These are phyloP conservation scores for Sicyos edulis DNA, from an alignment of 306 rosid genomes.

Conservation along the genomic window DNA sequence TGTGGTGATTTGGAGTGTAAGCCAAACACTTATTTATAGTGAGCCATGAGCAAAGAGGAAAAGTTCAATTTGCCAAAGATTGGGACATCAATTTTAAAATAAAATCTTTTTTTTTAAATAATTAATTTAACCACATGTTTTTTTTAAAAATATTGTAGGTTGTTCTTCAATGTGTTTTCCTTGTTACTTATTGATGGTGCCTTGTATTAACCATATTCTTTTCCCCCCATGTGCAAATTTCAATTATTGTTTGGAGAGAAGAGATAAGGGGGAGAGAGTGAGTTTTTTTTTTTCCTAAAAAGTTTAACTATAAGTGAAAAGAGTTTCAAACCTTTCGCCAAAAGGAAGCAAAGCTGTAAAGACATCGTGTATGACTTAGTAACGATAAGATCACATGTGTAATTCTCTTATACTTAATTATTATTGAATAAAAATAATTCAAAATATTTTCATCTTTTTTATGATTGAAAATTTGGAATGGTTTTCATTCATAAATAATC, in stretches of 20 bases:
- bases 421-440: no score
- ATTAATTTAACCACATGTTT: not conserved
- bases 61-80: not conserved
- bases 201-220: not conserved
- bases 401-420: no score
- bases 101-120: not conserved
- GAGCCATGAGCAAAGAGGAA: slow-evolving; percentile 19
- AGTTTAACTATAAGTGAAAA: not conserved
- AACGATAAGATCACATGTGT: no score
- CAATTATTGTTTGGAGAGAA: not conserved
- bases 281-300: no score
- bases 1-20: slow-evolving; percentile 28
- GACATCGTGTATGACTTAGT: no score
- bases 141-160: not conserved
- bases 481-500: no score
- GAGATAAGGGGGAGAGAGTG: not conserved
- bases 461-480: no score
- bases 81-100: not conserved
- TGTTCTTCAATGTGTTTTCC: not conserved
- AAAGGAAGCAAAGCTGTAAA: no score
- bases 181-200: no score
- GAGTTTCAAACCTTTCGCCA: no score
- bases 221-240: no score
- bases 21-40: slow-evolving; percentile 43
- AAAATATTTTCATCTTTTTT: no score